Evolutionary conservation across 2,329 filamentous ascomycete species (phyloP).

Genomic region (Talaromyces sp.): DNA sequence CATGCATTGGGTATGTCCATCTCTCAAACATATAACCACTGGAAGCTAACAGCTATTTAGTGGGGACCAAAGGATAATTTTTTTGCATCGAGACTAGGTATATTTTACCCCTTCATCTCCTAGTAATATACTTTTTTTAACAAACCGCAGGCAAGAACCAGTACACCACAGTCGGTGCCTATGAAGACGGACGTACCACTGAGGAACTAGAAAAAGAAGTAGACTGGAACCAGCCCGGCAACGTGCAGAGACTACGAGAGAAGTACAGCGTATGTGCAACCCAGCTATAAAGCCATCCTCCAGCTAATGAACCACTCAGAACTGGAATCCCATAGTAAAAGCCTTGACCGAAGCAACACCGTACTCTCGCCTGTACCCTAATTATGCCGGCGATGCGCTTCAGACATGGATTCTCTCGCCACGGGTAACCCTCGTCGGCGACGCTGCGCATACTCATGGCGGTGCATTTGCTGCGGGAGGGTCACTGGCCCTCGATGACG

Average conservation of each 20-base stretch:
- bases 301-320: slow-evolving; percentile 16
- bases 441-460: slow-evolving; percentile 28
- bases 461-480: slow-evolving; percentile 28
- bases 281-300: neutral
- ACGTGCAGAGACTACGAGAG: slow-evolving; percentile 32
- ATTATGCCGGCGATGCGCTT: slow-evolving; percentile 38
- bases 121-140: neutral
- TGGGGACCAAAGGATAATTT: slow-evolving; percentile 42
- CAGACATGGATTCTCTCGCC: slow-evolving; percentile 40
- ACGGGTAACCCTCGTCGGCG: slow-evolving; percentile 24
- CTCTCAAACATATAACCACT: neutral
- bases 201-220: slow-evolving; percentile 26
- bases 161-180: slow-evolving; percentile 41
- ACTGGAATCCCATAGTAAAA: slow-evolving; percentile 41
- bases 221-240: slow-evolving; percentile 38
- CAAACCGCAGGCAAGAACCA: slow-evolving; percentile 25
- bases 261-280: slow-evolving; percentile 19
- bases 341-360: slow-evolving; percentile 40
- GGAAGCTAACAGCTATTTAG: slow-evolving; percentile 13
- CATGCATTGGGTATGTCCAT: slow-evolving; percentile 31
- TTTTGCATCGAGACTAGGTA: slow-evolving; percentile 42
- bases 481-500: slow-evolving; percentile 26
- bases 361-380: slow-evolving; percentile 39
- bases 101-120: neutral
- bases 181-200: slow-evolving; percentile 33